Base-by-base conservation (phyloP, 306 rosid species). In the Abrus pulchellus region DNA sequence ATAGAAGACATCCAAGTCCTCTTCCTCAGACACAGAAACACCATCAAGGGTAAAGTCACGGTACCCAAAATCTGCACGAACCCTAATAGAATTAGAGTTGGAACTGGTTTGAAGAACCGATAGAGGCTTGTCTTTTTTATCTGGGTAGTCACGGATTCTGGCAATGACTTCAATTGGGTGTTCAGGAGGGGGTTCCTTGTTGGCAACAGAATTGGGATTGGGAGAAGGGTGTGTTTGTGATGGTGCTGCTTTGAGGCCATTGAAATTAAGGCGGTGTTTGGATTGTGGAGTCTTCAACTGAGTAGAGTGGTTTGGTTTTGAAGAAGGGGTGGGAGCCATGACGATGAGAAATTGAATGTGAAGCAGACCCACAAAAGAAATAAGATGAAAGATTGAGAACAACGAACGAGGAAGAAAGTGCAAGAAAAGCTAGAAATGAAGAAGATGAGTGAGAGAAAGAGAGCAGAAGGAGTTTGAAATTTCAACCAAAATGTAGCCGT, bases 301-400 rank as follows among this genome's bases (percentile, higher is more conserved):
- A 66, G 81, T 80, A 3, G 82, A n/a, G 65, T 92, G 91, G 14
- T 82, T 92, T 11, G 89, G 75, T 83, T 96, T 96, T 0, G 94
- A 77, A 54, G 97, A 89, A 65, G 99, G 99, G n/a, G 99, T 96
- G 2, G 94, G 99, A 80, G 98, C 97, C 99, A 96, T 93, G 65
- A 9, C 2, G 36, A 20, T 20, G 40, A 49, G 50, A 7, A 36
- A 6, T 7, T 36, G 79, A 55, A 47, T 20, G 44, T 13, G 50
- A 55, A 33, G 32, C 50, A 27, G 38, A 83, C 74, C 79, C 63
- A 81, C 68, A 77, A 20, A 68, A 36, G 38, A 73, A 71, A 75
- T n/a, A 68, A 8, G 55, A 45, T 34, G 76, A 82, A 88, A 91
- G 90, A 88, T 86, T 68, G 38, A 10, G 55, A 66, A 62, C 59